These are phyloP conservation scores for Diplodia seriata DNA, from an alignment of 2,329 filamentous ascomycete genomes.

Conservation along the genomic window DNA sequence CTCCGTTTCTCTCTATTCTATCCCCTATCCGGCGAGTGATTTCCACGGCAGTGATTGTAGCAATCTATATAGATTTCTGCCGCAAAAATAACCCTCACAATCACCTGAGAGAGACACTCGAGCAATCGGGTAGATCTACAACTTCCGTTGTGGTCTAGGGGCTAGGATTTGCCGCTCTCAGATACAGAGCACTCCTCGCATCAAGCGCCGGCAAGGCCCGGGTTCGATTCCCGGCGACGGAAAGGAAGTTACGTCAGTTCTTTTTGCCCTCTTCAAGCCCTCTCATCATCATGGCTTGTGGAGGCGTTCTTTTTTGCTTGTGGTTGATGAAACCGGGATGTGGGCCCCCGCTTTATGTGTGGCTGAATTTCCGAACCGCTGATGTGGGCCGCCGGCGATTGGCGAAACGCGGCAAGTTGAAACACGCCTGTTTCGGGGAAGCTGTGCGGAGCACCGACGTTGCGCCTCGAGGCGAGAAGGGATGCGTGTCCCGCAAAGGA, in stretches of 20 bases:
- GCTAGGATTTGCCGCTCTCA: constrained; percentile 31
- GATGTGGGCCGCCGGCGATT: not conserved
- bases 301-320: not conserved
- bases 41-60: not conserved
- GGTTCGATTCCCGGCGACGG: constrained; percentile 31
- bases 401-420: constrained; percentile 4
- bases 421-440: not conserved
- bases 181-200: constrained; percentile 21
- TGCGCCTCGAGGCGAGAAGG: not conserved
- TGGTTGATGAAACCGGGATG: not conserved
- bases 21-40: no score
- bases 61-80: not conserved
- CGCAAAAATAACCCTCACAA: not conserved
- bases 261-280: not conserved
- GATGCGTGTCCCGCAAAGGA: not conserved
- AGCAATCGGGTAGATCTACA: constrained; percentile 1
- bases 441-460: not conserved
- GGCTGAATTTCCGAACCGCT: not conserved
- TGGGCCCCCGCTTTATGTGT: not conserved
- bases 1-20: not conserved
- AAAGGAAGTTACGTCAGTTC: constrained; percentile 15
- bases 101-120: constrained; percentile 27
- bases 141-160: constrained; percentile 31
- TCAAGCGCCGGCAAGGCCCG: constrained; percentile 30
- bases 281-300: no score